Conservation (phyloP, 2,329 filamentous ascomycete species). For the Lasiodiplodia citricola region DNA sequence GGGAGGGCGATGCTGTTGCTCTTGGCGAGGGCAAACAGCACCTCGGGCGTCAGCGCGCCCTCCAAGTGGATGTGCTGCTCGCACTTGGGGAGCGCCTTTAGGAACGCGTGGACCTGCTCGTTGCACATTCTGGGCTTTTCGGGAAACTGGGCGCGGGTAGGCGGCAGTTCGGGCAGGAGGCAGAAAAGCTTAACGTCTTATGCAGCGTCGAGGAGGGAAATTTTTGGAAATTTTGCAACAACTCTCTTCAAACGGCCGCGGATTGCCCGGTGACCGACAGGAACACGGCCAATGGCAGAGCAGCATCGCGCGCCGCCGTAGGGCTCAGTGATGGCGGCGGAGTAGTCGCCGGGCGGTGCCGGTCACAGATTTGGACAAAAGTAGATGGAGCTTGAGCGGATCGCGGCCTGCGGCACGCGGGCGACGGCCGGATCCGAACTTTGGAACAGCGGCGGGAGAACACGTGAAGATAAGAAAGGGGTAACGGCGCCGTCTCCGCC, state of each 20-base stretch:
- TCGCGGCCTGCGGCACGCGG: conserved; percentile 5
- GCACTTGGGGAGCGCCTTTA: conserved; percentile 74
- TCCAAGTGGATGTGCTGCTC: conserved; percentile 84
- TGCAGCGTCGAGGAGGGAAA: not conserved
- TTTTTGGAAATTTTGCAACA: conserved; percentile 1
- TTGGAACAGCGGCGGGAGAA: not conserved
- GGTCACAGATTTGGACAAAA: not conserved
- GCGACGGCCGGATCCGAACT: conserved; percentile 24
- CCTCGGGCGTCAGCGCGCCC: conserved; percentile 71
- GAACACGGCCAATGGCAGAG: conserved; percentile 2
- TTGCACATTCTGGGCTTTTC: conserved; percentile 58
- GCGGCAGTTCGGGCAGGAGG: not conserved
- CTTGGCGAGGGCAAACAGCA: conserved; percentile 72
- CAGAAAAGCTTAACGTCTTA: not conserved
- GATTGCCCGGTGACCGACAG: conserved; percentile 12
- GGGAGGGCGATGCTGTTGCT: conserved; percentile 69
- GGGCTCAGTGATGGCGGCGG: not conserved
- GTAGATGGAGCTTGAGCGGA: not conserved
- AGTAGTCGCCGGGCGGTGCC: not conserved
- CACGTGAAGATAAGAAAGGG: conserved; percentile 25
- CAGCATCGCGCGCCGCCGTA: not conserved
- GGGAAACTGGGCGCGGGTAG: conserved; percentile 1
- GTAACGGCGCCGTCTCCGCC: conserved; percentile 9
- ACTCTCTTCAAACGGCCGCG: conserved; percentile 18
- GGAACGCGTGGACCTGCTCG: conserved; percentile 61